Percentiles rank a stretch among this genome's conserved stretches.
These are phyloP conservation scores for Moniliella sp. DNA, from an alignment of 1,284 basidiomycete genomes.

Conservation along the genomic window DNA sequence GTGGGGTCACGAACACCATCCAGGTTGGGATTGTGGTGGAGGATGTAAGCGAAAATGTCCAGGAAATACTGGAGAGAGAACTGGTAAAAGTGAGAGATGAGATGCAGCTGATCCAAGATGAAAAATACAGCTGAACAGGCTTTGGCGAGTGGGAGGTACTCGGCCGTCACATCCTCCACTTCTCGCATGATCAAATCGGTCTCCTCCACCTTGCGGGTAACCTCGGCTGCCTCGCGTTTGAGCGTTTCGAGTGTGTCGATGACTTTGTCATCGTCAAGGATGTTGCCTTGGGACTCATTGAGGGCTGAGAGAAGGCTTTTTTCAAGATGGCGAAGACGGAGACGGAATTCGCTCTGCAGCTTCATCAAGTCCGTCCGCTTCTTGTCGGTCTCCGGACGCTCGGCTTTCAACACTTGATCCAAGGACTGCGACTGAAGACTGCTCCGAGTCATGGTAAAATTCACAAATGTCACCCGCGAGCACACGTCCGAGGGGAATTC, in stretches of 20 bases:
- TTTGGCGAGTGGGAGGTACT: conserved; percentile 81
- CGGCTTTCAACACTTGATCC: conserved; percentile 86
- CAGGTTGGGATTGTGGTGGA: conserved; percentile 74
- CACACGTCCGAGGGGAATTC: conserved; percentile 96
- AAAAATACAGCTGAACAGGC: conserved; percentile 95
- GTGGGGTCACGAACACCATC: conserved; percentile 53
- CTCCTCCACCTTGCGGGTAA: conserved; percentile 87
- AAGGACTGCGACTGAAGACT: conserved; percentile 93
- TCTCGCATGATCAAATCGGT: conserved; percentile 87
- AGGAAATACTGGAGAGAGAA: conserved; percentile 95
- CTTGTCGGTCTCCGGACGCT: conserved; percentile 83
- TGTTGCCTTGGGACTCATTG: conserved; percentile 88
- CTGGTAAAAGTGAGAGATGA: conserved; percentile 93
- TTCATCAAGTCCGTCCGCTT: conserved; percentile 97
- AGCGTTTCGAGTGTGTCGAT: conserved; percentile 88
- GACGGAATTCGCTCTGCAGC: conserved; percentile 87
- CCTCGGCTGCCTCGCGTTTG: conserved; percentile 88
- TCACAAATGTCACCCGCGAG: conserved; percentile 94
- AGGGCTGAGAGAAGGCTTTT: conserved; percentile 79
- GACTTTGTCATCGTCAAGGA: conserved; percentile 95
- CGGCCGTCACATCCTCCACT: conserved; percentile 78
- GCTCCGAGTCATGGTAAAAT: conserved; percentile 97
- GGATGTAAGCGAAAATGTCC: conserved; percentile 85
- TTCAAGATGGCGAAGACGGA: conserved; percentile 76
- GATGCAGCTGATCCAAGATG: conserved; percentile 75